These are phyloP conservation scores for Pseudonitzschia multiseries DNA, from an alignment of 108 stramenopile species.

Conservation along the genomic window DNA sequence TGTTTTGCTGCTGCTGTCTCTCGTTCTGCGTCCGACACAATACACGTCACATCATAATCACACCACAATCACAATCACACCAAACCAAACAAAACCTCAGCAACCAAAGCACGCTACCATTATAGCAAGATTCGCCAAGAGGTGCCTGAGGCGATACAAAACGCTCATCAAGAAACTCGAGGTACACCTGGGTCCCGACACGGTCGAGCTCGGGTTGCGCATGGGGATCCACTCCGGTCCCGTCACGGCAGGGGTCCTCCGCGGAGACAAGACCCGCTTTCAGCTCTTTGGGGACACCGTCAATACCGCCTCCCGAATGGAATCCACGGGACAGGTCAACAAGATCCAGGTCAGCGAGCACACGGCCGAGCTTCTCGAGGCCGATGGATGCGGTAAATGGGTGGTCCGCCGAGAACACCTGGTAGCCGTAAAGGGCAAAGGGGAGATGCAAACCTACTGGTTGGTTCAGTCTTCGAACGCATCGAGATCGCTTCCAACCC, in stretches of 20 bases:
- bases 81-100: not conserved
- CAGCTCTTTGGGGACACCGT: constrained; percentile 64
- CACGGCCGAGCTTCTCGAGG: constrained; percentile 41
- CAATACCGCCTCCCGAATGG: constrained; percentile 60
- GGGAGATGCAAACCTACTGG: constrained; percentile 44
- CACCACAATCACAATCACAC: no score
- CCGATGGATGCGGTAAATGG: constrained; percentile 31
- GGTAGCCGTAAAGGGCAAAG: constrained; percentile 56
- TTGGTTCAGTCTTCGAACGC: not conserved
- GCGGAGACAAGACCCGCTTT: constrained; percentile 56
- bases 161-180: constrained; percentile 11
- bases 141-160: constrained; percentile 9
- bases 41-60: no score
- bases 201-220: constrained; percentile 47
- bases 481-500: not conserved
- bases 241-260: constrained; percentile 57
- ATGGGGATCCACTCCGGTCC: constrained; percentile 61
- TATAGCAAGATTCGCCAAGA: constrained; percentile 23
- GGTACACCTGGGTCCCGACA: constrained; percentile 42
- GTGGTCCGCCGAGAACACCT: constrained; percentile 38
- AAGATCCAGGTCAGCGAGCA: constrained; percentile 57
- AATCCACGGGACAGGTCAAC: constrained; percentile 44
- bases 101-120: constrained; percentile 27
- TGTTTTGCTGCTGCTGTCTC: not conserved
- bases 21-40: not conserved